A percentile compares a stretch with the other conserved stretches of the same genome.
phyloP scores from a whole-genome alignment of 192 early-diverging fungal species.

The Backusella circina region DNA sequence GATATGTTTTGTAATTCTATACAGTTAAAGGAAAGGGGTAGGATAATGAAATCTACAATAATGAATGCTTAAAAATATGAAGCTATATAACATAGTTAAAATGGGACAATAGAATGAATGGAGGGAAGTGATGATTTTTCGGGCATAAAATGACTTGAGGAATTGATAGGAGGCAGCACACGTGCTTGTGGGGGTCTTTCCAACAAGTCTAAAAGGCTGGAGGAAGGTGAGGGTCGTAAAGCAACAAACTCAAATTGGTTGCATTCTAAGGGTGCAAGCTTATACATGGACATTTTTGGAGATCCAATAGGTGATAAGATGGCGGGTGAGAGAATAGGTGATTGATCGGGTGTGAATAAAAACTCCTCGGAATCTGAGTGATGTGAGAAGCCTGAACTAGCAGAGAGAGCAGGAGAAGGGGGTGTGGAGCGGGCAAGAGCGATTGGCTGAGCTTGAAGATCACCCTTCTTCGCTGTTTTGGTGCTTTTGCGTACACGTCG shows the following conservation, averaged over 20 bases:
- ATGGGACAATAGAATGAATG: constrained; percentile 21
- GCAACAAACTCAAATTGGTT: not conserved
- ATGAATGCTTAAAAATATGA: not conserved
- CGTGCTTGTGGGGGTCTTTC: constrained; percentile 20
- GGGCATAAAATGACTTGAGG: not conserved
- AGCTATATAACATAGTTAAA: not conserved
- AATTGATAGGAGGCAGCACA: constrained; percentile 11
- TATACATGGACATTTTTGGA: constrained; percentile 15
- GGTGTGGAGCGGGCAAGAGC: not conserved
- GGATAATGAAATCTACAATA: not conserved
- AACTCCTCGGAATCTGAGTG: constrained; percentile 21
- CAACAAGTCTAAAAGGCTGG: constrained; percentile 12
- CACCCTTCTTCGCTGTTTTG: not conserved
- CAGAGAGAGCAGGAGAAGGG: constrained; percentile 13
- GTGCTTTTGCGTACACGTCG: constrained; percentile 34
- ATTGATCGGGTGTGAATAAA: constrained; percentile 14
- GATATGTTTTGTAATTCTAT: not conserved
- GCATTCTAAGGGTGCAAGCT: constrained; percentile 25
- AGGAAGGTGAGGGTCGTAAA: not conserved
- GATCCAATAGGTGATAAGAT: constrained; percentile 16
- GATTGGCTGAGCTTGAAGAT: not conserved
- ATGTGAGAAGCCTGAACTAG: constrained; percentile 10
- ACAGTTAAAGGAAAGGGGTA: not conserved
- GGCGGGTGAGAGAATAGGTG: constrained; percentile 12
- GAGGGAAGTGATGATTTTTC: constrained; percentile 12